phyloP scores from a whole-genome alignment of 148 eudicot genomes.

The Fagopyrum homotropicum region DNA sequence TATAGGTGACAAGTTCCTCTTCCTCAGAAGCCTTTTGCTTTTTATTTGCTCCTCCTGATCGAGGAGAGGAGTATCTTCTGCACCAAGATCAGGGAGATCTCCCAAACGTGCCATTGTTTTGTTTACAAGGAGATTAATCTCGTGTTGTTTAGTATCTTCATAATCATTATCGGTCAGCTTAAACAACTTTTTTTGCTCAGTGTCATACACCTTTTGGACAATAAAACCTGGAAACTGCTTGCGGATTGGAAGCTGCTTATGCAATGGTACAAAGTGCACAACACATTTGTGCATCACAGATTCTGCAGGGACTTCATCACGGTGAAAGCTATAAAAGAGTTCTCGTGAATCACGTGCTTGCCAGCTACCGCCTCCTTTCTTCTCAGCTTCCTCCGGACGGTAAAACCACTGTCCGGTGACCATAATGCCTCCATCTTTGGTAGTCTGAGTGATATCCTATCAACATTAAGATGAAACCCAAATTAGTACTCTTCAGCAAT shows the following conservation, averaged over 20 bases:
- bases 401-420: conserved; percentile 96
- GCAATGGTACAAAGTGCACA: conserved; percentile 74
- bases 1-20: no score
- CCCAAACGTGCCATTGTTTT: conserved; percentile 72
- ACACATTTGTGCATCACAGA: conserved; percentile 97
- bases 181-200: conserved; percentile 64
- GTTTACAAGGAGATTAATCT: conserved; percentile 80
- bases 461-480: conserved; percentile 6
- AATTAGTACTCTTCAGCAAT: background rate
- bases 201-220: conserved; percentile 89
- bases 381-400: conserved; percentile 95
- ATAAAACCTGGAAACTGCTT: conserved; percentile 85
- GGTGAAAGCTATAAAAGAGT: conserved; percentile 90
- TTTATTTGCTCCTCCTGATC: no score
- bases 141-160: conserved; percentile 76
- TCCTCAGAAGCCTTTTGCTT: no score
- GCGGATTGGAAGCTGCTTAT: conserved; percentile 78
- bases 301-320: conserved; percentile 95
- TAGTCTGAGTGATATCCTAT: conserved; percentile 64
- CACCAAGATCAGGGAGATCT: conserved; percentile 69
- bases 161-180: conserved; percentile 92
- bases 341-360: conserved; percentile 79
- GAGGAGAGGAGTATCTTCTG: no score
- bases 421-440: conserved; percentile 51
- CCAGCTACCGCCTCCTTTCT: conserved; percentile 88